Base-by-base conservation (phyloP, 768 basidiomycete species). In the Suillus occidentalis region DNA sequence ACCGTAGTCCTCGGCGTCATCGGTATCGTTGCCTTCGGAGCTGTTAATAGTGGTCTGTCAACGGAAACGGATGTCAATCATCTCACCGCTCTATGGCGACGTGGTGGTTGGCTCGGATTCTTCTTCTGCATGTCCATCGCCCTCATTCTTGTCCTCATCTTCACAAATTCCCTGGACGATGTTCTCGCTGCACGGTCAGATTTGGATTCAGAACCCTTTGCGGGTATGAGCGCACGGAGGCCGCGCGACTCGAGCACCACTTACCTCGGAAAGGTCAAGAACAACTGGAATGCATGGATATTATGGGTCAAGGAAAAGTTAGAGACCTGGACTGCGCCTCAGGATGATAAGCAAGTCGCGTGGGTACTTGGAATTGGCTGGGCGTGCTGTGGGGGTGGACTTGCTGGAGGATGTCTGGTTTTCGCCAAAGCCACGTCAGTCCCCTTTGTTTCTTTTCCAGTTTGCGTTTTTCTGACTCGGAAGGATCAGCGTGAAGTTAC, bases 321-420 rank as follows among this genome's bases (percentile, higher is more conserved):
- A 59, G 94, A 96, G 72, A 69, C 75, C 1, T 91, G 91, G 89
- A 90, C 89, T 9, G 88, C 85, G 36, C 82, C 89, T 14, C 91
- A 89, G 71, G 90, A 90, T 72, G 96, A 99, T 72, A 90, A 86
- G 69, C 88, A 89, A 62, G 81, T 99, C 50, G 90, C 90, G 8
- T 97, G 95, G 93, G 89, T 92, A 34, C 82, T 96, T 53, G 96
- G 95, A 16, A 94, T 99, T 59, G 90, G 89, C 2, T 98, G 96
- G 97, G 92, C 94, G 3, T 95, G 95, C 67, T 88, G 89, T 62
- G 95, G 96, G 40, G 96, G 96, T 14, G 90, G 94, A 42, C 80
- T 99, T 45, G 94, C 94, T 7, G 97, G 96, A 6, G 88, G 89
- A 49, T 91, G 89, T 76, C 81, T 99, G 64, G 94, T 99, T 4